A percentile compares a stretch with the other conserved stretches of the same genome.
Conservation (phyloP, 2,329 filamentous ascomycete genomes). For the Pestalotiopsis sp. region DNA sequence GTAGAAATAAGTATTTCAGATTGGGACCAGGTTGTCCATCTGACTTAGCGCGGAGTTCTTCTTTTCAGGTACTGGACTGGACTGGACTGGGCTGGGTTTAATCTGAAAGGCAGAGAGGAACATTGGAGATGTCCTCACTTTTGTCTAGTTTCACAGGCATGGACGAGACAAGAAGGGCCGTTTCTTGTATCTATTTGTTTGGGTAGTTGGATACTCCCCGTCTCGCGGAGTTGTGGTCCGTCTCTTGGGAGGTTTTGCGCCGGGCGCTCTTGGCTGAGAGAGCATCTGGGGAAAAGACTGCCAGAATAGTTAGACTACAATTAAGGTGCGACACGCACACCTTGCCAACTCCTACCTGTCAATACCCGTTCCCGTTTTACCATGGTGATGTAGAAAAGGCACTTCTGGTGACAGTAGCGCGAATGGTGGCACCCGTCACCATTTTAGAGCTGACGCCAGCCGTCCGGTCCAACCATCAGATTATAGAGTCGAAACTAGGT, state of each 20-base stretch:
- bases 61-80: constrained; percentile 3
- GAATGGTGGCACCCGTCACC: neutral
- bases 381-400: neutral
- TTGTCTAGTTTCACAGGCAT: neutral
- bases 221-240: constrained; percentile 10
- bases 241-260: neutral
- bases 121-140: neutral
- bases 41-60: constrained; percentile 13
- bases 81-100: neutral
- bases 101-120: neutral
- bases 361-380: neutral
- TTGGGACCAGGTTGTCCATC: constrained; percentile 8
- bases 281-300: neutral
- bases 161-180: neutral
- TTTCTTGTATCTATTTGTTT: constrained; percentile 13
- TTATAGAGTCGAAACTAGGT: neutral
- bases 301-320: constrained; percentile 4
- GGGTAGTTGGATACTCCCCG: constrained; percentile 15
- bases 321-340: constrained; percentile 16
- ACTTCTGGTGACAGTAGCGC: neutral
- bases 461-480: neutral
- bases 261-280: neutral
- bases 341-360: constrained; percentile 13
- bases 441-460: neutral
- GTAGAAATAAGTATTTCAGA: neutral